Evolutionary conservation across 2,329 filamentous ascomycete species (phyloP).

Genomic region (Fusarium sp.): DNA sequence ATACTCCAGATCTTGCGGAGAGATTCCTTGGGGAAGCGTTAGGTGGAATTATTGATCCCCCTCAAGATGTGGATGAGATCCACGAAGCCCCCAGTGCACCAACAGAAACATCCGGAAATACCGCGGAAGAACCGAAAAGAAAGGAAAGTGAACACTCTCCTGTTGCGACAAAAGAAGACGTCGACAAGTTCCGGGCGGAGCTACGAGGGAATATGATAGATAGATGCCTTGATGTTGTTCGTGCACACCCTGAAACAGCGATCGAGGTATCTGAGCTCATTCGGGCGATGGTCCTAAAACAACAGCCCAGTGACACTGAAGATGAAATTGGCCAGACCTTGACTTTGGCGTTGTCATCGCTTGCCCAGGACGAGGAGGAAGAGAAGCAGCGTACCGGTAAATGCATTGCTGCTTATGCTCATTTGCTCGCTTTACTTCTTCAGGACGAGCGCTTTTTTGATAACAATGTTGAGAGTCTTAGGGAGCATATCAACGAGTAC

Average conservation of each 20-base stretch:
- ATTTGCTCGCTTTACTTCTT: slow-evolving; percentile 88
- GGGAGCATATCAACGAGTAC: slow-evolving; percentile 80
- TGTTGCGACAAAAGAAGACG: slow-evolving; percentile 73
- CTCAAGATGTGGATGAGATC: slow-evolving; percentile 38
- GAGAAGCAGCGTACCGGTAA: slow-evolving; percentile 72
- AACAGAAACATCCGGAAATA: slow-evolving; percentile 32
- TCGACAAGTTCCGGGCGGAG: slow-evolving; percentile 80
- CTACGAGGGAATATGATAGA: slow-evolving; percentile 86
- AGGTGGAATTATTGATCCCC: slow-evolving; percentile 47
- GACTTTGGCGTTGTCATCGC: slow-evolving; percentile 83
- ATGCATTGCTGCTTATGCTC: slow-evolving; percentile 87
- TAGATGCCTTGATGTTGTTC: slow-evolving; percentile 88
- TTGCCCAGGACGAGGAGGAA: slow-evolving; percentile 71
- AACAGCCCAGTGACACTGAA: slow-evolving; percentile 66
- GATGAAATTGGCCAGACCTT: slow-evolving; percentile 86
- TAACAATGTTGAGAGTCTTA: slow-evolving; percentile 78
- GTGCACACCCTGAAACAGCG: slow-evolving; percentile 86
- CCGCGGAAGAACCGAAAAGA: slow-evolving; percentile 30
- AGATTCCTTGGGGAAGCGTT: slow-evolving; percentile 46
- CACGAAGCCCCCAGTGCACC: slow-evolving; percentile 38
- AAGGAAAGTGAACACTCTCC: slow-evolving; percentile 29
- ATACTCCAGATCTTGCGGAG: slow-evolving; percentile 43
- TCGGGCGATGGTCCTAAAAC: slow-evolving; percentile 74
- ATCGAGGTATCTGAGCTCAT: slow-evolving; percentile 94
- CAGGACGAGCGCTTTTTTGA: slow-evolving; percentile 86